phyloP scores from a whole-genome alignment of 2,329 filamentous ascomycete species.

The Metarhizium sp. region DNA sequence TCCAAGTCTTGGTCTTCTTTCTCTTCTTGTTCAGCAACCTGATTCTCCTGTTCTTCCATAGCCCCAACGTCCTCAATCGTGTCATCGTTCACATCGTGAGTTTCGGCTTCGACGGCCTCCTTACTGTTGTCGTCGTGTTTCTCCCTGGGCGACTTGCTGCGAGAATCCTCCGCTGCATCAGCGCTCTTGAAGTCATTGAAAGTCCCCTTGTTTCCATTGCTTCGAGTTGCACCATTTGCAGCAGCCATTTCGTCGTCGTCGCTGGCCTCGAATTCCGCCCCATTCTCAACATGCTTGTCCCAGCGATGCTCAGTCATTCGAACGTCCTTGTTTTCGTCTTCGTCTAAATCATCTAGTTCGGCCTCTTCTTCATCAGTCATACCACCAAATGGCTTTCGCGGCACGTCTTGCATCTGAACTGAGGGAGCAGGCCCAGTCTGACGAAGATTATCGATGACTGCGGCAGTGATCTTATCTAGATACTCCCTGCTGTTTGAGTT shows the following conservation, averaged over 20 bases:
- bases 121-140: conserved; percentile 20
- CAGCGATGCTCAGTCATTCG: conserved; percentile 74
- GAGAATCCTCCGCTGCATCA: conserved; percentile 28
- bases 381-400: conserved; percentile 50
- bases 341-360: conserved; percentile 61
- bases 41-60: conserved; percentile 17
- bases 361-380: conserved; percentile 60
- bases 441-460: conserved; percentile 76
- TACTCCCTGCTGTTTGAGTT: conserved; percentile 83
- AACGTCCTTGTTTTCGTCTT: conserved; percentile 76
- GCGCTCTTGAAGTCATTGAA: conserved; percentile 43
- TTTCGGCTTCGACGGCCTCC: conserved; percentile 19
- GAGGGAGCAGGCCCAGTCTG: conserved; percentile 82
- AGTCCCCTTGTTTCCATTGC: conserved; percentile 37
- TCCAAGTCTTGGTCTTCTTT: conserved; percentile 11
- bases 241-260: conserved; percentile 77
- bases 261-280: conserved; percentile 78
- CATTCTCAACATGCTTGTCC: conserved; percentile 67
- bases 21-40: conserved; percentile 11
- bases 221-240: conserved; percentile 58
- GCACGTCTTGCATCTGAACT: conserved; percentile 78
- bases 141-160: conserved; percentile 25
- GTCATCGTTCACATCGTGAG: conserved; percentile 28
- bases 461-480: conserved; percentile 70
- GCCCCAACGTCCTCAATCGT: conserved; percentile 34